phyloP scores from a whole-genome alignment of 1,139 yeast genomes.

The Nakaseomyces kungkrabaensis region DNA sequence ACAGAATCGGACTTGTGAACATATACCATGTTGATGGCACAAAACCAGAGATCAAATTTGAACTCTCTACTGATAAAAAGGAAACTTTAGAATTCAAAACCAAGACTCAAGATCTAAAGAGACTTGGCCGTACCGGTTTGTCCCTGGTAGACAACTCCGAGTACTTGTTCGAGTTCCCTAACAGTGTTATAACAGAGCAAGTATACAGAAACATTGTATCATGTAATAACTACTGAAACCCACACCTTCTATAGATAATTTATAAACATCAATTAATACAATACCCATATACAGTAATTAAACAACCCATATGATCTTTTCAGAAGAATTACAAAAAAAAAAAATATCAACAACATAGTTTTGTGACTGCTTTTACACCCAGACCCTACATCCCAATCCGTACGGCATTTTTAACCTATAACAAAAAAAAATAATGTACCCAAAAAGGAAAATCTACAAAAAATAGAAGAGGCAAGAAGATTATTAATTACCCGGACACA shows the following conservation, averaged over 20 bases:
- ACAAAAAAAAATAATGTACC: not conserved
- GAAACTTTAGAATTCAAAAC: not conserved
- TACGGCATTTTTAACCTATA: too few species aligned
- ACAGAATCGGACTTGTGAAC: slow-evolving; percentile 12
- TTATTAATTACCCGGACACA: not conserved
- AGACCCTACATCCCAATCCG: not conserved
- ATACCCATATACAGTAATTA: too few species aligned
- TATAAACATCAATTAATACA: too few species aligned
- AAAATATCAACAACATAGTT: not conserved
- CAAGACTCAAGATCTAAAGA: slow-evolving; percentile 11
- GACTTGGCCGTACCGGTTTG: slow-evolving; percentile 25
- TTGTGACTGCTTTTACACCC: not conserved
- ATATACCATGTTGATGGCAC: slow-evolving; percentile 17
- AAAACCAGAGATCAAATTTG: slow-evolving; percentile 15
- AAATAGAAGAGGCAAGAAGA: not conserved
- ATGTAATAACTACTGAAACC: not conserved
- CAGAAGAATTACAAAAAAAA: too few species aligned
- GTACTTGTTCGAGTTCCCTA: slow-evolving; percentile 20
- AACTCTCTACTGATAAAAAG: slow-evolving; percentile 6
- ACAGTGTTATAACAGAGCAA: slow-evolving; percentile 1
- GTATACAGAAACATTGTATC: not conserved
- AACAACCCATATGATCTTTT: too few species aligned
- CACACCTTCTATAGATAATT: too few species aligned
- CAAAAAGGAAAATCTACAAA: not conserved
- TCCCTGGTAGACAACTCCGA: slow-evolving; percentile 9